phyloP scores from a whole-genome alignment of 2,329 filamentous ascomycete species.

The Phaeosphaeria sp. region DNA sequence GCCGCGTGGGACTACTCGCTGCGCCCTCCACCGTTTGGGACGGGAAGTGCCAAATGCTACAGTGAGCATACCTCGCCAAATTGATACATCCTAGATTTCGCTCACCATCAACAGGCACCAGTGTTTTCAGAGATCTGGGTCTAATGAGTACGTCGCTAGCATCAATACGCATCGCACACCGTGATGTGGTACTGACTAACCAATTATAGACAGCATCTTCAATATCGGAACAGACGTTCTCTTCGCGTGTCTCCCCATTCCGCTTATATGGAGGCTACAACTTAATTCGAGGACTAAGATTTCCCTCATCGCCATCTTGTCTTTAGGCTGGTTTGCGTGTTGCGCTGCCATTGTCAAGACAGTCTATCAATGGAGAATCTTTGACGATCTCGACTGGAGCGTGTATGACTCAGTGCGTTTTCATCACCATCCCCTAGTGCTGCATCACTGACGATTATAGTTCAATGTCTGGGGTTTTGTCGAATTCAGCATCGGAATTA shows the following conservation, averaged over 20 bases:
- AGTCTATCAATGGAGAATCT: slow-evolving; percentile 45
- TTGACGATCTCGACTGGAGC: slow-evolving; percentile 45
- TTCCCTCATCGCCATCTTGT: slow-evolving; percentile 45
- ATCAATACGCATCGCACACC: slow-evolving; percentile 46
- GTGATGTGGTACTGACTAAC: slow-evolving; percentile 24
- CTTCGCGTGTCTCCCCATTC: slow-evolving; percentile 52
- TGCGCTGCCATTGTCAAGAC: slow-evolving; percentile 54
- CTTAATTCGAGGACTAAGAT: slow-evolving; percentile 53
- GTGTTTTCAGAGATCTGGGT: neutral
- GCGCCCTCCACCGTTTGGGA: slow-evolving; percentile 36
- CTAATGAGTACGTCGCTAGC: slow-evolving; percentile 13
- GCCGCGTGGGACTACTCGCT: slow-evolving; percentile 54
- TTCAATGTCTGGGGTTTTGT: slow-evolving; percentile 57
- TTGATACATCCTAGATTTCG: neutral
- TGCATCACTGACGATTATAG: neutral
- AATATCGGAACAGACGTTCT: slow-evolving; percentile 51
- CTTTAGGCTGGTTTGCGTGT: slow-evolving; percentile 51
- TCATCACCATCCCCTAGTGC: neutral
- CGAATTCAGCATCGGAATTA: slow-evolving; percentile 54
- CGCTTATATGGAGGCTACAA: slow-evolving; percentile 52
- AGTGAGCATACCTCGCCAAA: neutral
- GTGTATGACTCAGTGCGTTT: slow-evolving; percentile 34
- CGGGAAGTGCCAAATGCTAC: slow-evolving; percentile 52
- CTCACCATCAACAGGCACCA: neutral
- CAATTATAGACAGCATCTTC: slow-evolving; percentile 51